phyloP scores from a whole-genome alignment of 208 protist genomes.

The Strigomonas culicis region DNA sequence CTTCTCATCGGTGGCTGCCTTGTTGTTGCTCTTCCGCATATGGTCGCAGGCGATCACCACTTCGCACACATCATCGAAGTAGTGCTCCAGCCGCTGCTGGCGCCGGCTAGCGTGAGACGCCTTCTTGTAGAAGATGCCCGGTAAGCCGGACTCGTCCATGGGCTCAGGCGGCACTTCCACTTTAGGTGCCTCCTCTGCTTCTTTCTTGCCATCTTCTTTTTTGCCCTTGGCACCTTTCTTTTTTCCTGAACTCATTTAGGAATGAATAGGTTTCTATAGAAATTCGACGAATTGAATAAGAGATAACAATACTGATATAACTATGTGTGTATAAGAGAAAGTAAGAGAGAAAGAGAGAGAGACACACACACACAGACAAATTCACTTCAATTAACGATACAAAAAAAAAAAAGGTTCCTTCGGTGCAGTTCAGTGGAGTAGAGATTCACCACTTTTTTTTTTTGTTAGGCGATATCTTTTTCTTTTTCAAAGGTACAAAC shows the following conservation, averaged over 20 bases:
- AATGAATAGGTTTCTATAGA: neutral
- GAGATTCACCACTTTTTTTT: neutral
- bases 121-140: neutral
- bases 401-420: constrained; percentile 6
- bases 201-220: neutral
- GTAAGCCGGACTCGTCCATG: neutral
- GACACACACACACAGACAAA: neutral
- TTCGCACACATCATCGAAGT: constrained; percentile 32
- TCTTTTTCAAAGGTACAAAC: neutral
- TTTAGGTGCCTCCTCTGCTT: neutral
- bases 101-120: neutral
- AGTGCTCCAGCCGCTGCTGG: constrained; percentile 6
- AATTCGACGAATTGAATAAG: neutral
- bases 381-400: constrained; percentile 6
- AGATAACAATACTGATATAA: neutral
- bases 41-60: constrained; percentile 24
- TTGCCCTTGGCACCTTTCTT: constrained; percentile 2
- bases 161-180: neutral
- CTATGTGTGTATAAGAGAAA: neutral
- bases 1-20: constrained; percentile 8
- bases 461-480: neutral
- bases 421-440: neutral
- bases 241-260: constrained; percentile 4
- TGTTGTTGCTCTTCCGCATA: neutral
- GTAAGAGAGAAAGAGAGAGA: constrained; percentile 5